A percentile compares a stretch with the other conserved stretches of the same genome.
Conservation (phyloP, 2,329 filamentous ascomycete species). For the Lecanosticta acicola region DNA sequence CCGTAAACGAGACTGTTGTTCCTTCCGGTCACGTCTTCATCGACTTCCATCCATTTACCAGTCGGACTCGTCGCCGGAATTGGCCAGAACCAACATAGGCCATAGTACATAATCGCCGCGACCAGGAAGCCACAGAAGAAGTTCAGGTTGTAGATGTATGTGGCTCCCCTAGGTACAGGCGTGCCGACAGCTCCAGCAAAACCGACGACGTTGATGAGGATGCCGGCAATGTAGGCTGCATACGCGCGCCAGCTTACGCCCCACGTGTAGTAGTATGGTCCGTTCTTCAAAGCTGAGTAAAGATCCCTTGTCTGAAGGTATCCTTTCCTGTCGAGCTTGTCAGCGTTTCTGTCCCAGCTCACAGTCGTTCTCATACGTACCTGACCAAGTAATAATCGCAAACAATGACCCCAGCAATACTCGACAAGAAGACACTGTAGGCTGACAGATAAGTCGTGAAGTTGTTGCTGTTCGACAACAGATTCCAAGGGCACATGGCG, state of each 20-base stretch:
- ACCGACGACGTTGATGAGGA: conserved; percentile 84
- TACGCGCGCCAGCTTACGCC: conserved; percentile 84
- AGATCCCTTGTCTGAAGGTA: conserved; percentile 74
- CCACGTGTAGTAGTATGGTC: conserved; percentile 66
- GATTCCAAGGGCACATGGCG: conserved; percentile 80
- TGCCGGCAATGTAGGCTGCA: conserved; percentile 72
- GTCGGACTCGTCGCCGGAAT: conserved; percentile 61
- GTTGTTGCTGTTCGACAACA: conserved; percentile 68
- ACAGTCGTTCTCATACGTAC: neutral
- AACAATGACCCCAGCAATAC: conserved; percentile 80
- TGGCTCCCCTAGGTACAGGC: conserved; percentile 67
- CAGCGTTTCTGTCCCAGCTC: neutral
- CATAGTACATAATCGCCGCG: conserved; percentile 61
- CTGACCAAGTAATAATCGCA: conserved; percentile 84
- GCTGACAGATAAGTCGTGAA: conserved; percentile 90
- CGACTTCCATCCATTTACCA: conserved; percentile 71
- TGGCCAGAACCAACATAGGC: conserved; percentile 62
- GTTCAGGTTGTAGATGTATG: conserved; percentile 84
- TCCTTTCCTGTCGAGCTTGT: conserved; percentile 77
- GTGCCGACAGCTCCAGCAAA: conserved; percentile 76
- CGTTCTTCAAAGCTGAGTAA: conserved; percentile 62
- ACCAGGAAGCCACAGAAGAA: conserved; percentile 82
- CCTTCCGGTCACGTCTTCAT: conserved; percentile 47
- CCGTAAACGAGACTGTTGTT: conserved; percentile 32
- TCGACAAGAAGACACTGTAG: conserved; percentile 90